phyloP scores from a whole-genome alignment of 2,329 filamentous ascomycete genomes.

The Alternaria hordeiaustralica region DNA sequence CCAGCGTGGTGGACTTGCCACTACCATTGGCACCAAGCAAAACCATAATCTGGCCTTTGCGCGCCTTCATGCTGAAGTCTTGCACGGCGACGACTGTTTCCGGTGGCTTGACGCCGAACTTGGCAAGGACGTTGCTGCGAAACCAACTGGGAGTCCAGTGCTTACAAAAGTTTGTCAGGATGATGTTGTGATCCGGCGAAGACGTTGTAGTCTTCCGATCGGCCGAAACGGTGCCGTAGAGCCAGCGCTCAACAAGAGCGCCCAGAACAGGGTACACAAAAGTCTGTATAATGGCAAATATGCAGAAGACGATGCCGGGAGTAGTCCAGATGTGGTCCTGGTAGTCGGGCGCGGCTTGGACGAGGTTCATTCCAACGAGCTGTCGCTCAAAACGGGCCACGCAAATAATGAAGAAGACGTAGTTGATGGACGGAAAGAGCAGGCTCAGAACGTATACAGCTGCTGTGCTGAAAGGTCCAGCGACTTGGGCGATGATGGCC shows the following conservation, averaged over 20 bases:
- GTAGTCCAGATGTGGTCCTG: constrained; percentile 62
- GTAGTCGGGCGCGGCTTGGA: constrained; percentile 63
- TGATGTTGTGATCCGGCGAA: constrained; percentile 63
- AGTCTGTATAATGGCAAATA: constrained; percentile 79
- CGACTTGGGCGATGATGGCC: constrained; percentile 80
- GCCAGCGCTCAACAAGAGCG: constrained; percentile 71
- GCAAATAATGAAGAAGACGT: constrained; percentile 79
- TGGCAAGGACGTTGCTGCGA: constrained; percentile 54
- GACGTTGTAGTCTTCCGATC: constrained; percentile 53
- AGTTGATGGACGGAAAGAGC: constrained; percentile 87
- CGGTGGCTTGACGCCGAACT: constrained; percentile 56
- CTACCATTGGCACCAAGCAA: constrained; percentile 88
- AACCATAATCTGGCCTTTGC: constrained; percentile 82
- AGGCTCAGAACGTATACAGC: constrained; percentile 74
- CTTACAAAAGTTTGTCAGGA: constrained; percentile 77
- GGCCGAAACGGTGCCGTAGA: constrained; percentile 76
- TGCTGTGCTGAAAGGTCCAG: constrained; percentile 66
- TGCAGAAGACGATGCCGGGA: constrained; percentile 77
- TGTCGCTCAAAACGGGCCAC: constrained; percentile 78
- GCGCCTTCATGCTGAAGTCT: constrained; percentile 72
- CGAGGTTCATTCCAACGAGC: constrained; percentile 65
- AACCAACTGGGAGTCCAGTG: constrained; percentile 73
- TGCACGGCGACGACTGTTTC: constrained; percentile 81
- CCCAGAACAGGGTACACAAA: constrained; percentile 78
- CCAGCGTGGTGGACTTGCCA: constrained; percentile 88